phyloP scores from a whole-genome alignment of 257 asterid genomes.

The Penstemon davidsonii region DNA sequence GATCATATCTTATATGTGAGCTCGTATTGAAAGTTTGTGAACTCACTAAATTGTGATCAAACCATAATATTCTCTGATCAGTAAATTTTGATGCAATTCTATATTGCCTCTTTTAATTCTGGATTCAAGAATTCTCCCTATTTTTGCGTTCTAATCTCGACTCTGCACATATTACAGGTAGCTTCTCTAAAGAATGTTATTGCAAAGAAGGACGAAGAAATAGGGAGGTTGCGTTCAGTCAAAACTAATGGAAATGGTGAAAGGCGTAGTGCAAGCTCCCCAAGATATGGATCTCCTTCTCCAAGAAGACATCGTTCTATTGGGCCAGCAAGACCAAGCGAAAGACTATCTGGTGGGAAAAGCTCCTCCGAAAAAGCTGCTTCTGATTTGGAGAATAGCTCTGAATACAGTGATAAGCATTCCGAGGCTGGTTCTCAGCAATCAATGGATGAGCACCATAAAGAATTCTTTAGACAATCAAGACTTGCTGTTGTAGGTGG shows the following conservation, averaged over 20 bases:
- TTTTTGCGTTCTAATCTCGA: background rate
- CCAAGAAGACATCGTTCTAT: slow-evolving; percentile 54
- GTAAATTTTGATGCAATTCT: background rate
- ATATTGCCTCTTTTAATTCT: slow-evolving; percentile 4
- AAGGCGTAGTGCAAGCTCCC: slow-evolving; percentile 42
- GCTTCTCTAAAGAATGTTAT: slow-evolving; percentile 68
- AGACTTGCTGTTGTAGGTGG: slow-evolving; percentile 57
- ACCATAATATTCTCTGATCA: background rate
- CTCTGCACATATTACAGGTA: slow-evolving; percentile 43
- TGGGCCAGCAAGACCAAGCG: slow-evolving; percentile 44
- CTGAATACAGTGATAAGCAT: slow-evolving; percentile 80
- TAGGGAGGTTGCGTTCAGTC: slow-evolving; percentile 50
- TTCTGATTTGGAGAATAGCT: slow-evolving; percentile 69
- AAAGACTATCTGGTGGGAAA: slow-evolving; percentile 40
- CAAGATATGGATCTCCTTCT: slow-evolving; percentile 60
- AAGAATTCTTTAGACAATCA: slow-evolving; percentile 72
- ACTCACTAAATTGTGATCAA: background rate
- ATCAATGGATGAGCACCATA: slow-evolving; percentile 79
- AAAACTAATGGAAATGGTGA: slow-evolving; percentile 50
- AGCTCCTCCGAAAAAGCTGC: slow-evolving; percentile 54
- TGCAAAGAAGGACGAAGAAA: slow-evolving; percentile 78
- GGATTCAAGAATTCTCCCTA: background rate
- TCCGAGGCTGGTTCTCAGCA: slow-evolving; percentile 90
- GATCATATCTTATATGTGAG: background rate
- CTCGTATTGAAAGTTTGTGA: background rate